Base-by-base conservation (phyloP, 1,284 basidiomycete genomes). In the Melampsora americana region DNA sequence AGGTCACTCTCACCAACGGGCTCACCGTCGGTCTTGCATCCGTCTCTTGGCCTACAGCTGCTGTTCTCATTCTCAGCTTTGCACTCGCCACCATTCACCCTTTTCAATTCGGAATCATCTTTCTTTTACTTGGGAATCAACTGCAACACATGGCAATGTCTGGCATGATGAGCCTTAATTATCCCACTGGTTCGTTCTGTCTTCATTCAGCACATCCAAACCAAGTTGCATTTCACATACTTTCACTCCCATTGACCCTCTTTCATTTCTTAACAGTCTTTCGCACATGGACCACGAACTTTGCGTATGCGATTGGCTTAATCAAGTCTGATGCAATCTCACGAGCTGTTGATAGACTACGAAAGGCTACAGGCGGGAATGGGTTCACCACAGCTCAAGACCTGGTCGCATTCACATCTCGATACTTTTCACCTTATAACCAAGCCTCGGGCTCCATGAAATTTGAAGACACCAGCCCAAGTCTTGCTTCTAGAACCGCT, bases 1-100 rank as follows among this genome's bases (percentile, higher is more conserved):
- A 82, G 78, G 78, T 81, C 20, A 81, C 81, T 5, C 79, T 83
- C 28, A 78, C 79, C 66, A 83, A 83, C 77, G 81, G 82, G n/a
- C 81, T 80, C 77, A 82, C 82, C n/a, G 79, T 80, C 9, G 77
- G 79, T 30, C 79, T 80, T 72, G 69, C 71, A 12, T 79, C 78
- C 12, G 81, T 80, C n/a, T 78, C 78, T 66, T 82, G 79, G 79
- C 79, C 78, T n/a, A 78, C 80, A 11, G 72, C 65, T 35, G 26
- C 66, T 18, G 30, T 68, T 60, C 66, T 75, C 48, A 79, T 81
- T 26, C 81, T 79, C 30, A 71, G 81, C 35, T 79, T 79, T 18
- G 78, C 79, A 53, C 65, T 81, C 0, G 80, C 80, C 14, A 80
- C 81, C 32, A 77, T 82, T 28, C 77, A 82, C 35, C 78, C 78